These are phyloP conservation scores for Raphanus raphanistrum DNA, from an alignment of 345 rosid genomes.

Conservation along the genomic window DNA sequence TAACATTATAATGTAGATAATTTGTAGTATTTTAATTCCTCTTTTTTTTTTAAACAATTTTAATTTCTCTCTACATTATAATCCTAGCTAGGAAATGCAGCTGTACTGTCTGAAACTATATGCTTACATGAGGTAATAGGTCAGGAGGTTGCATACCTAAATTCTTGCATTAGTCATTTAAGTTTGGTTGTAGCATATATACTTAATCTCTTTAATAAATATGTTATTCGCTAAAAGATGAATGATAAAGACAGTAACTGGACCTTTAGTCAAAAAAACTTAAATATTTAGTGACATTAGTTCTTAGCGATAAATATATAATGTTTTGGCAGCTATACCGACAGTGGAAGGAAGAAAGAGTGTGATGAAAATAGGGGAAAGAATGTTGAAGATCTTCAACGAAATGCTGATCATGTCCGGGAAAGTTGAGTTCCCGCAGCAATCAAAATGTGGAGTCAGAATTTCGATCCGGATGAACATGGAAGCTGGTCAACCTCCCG, in stretches of 20 bases:
- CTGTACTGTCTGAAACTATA: too few relatives aligned
- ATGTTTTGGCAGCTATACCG: conserved; percentile 28
- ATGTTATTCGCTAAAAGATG: too few relatives aligned
- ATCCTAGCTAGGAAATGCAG: too few relatives aligned
- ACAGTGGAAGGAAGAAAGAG: conserved; percentile 43
- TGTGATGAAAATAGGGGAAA: conserved; percentile 57
- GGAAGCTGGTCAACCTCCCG: conserved; percentile 54
- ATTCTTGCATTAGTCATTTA: too few relatives aligned
- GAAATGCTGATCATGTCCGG: conserved; percentile 54
- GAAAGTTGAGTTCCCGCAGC: conserved; percentile 48
- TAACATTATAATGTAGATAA: neutral
- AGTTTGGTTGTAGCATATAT: too few relatives aligned
- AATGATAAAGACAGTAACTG: too few relatives aligned
- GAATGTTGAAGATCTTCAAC: conserved; percentile 66
- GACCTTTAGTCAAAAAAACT: too few relatives aligned
- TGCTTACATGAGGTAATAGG: too few relatives aligned
- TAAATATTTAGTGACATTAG: too few relatives aligned
- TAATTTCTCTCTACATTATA: neutral
- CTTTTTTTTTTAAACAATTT: neutral
- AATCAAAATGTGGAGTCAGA: conserved; percentile 57
- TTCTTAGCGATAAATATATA: conserved; percentile 4
- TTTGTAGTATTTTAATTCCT: neutral
- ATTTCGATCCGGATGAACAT: conserved; percentile 45
- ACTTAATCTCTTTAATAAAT: too few relatives aligned
- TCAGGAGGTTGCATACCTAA: too few relatives aligned